Base-by-base conservation (phyloP, 148 eudicot genomes). In the Cornus kousa region DNA sequence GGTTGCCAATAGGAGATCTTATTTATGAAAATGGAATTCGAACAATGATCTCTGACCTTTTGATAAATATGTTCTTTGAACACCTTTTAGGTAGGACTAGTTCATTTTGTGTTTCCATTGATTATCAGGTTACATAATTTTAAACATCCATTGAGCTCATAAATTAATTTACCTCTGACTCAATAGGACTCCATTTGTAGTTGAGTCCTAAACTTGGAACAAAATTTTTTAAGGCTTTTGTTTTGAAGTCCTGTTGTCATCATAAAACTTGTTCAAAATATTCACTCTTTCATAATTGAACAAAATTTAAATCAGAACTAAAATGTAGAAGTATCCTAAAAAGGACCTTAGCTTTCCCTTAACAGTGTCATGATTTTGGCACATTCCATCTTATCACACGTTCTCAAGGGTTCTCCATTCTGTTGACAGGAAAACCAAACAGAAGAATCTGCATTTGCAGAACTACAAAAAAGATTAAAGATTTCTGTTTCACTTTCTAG, bases 381-480 rank as follows among this genome's bases (percentile, higher is more conserved):
- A 32, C 70, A 68, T 32, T 12, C 40, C 39, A 16, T 43, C 72
- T 2, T n/a, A 65, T 3, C 5, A 20, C 3, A 65, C 33, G n/a
- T 16, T 31, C 13, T 20, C 5, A 64, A 11, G 22, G 39, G 17
- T 70, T 33, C 40, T 71, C 31, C 22, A 33, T 79, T 71, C 80
- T 43, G 68, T 67, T 48, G 73, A 43, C 89, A 97, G 99, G 95
- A 83, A 85, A 80, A 78, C 79, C 79, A 85, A 78, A 81, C 50
- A 53, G 86, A 87, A 69, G 92, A 77, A 43, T 80, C 95, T 85
- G 89, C 90, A 64, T 37, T 97, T 68, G 80, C 91, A 43, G 97
- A 90, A 73, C 81, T 97, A 60, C 90, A 83, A 80, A 89, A 86
- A 84, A 89, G 83, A 83, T 80, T 87, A 32, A 81, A 86, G 75